These are phyloP conservation scores for Fusarium dlaminii DNA, from an alignment of 2,329 filamentous ascomycete genomes.

Conservation along the genomic window DNA sequence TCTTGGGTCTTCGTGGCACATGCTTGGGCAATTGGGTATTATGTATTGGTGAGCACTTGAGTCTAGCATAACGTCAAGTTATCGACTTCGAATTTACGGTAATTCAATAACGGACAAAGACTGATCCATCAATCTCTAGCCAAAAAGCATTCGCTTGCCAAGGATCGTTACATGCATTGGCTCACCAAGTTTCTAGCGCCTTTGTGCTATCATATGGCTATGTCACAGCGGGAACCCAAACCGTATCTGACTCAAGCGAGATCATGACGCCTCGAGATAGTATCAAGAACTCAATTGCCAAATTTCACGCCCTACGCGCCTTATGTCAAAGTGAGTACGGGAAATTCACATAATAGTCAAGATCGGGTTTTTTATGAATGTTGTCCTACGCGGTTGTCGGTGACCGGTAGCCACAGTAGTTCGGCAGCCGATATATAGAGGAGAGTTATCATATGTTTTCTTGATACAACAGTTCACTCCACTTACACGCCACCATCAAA, in stretches of 20 bases:
- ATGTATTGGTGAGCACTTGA: neutral
- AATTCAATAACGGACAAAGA: neutral
- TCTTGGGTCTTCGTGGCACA: neutral
- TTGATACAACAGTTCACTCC: neutral
- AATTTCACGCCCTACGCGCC: neutral
- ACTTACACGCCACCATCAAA: neutral
- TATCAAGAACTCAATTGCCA: neutral
- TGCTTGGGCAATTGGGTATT: neutral
- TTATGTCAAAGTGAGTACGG: neutral
- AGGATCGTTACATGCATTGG: neutral
- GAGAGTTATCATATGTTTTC: neutral
- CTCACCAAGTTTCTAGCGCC: neutral
- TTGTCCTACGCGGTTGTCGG: constrained; percentile 20
- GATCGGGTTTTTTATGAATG: neutral
- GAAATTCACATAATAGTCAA: neutral
- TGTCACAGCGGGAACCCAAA: neutral
- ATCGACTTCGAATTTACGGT: neutral
- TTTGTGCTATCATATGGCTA: neutral
- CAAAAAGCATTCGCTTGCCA: neutral
- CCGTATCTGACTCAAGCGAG: neutral
- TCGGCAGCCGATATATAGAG: neutral
- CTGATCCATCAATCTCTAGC: neutral
- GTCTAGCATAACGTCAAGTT: neutral
- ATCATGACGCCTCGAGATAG: neutral
- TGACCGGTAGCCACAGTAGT: constrained; percentile 8